Percentiles rank a stretch among this genome's conserved stretches.
These are phyloP conservation scores for Mycena crocata DNA, from an alignment of 768 basidiomycete genomes.

Conservation along the genomic window DNA sequence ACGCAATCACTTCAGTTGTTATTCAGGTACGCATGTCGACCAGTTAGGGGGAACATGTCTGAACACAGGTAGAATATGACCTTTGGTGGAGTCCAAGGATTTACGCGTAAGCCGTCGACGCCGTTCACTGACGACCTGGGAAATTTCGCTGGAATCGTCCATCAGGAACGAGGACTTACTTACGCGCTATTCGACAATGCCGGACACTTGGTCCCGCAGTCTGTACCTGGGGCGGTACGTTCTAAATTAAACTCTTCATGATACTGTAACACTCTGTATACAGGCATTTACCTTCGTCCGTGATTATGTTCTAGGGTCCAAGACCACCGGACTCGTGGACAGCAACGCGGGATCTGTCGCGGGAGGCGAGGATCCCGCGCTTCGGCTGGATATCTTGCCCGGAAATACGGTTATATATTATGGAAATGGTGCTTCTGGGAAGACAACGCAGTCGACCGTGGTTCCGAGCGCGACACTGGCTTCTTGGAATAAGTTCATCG, in stretches of 20 bases:
- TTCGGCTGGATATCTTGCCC: conserved; percentile 49
- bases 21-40: conserved; percentile 48
- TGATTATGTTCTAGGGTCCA: conserved; percentile 62
- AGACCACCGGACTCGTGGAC: conserved; percentile 58
- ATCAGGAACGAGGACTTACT: conserved; percentile 64
- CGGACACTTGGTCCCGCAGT: conserved; percentile 33
- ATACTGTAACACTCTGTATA: neutral
- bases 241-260: neutral
- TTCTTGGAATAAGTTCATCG: conserved; percentile 46
- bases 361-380: conserved; percentile 56
- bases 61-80: conserved; percentile 58
- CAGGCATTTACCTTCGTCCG: conserved; percentile 58
- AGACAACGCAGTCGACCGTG: conserved; percentile 50
- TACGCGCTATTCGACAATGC: conserved; percentile 30
- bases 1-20: conserved; percentile 37
- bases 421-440: conserved; percentile 45
- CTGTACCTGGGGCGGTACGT: conserved; percentile 29
- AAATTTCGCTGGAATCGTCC: conserved; percentile 59
- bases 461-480: conserved; percentile 49
- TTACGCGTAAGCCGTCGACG: conserved; percentile 58
- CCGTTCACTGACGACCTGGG: conserved; percentile 59
- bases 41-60: neutral
- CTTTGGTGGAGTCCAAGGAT: conserved; percentile 65
- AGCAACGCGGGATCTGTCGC: conserved; percentile 43
- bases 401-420: conserved; percentile 57